Evolutionary conservation across 2,329 filamentous ascomycete species (phyloP), one percentile per base, ranked within the genome.

Genomic region (Grosmannia huntii): DNA sequence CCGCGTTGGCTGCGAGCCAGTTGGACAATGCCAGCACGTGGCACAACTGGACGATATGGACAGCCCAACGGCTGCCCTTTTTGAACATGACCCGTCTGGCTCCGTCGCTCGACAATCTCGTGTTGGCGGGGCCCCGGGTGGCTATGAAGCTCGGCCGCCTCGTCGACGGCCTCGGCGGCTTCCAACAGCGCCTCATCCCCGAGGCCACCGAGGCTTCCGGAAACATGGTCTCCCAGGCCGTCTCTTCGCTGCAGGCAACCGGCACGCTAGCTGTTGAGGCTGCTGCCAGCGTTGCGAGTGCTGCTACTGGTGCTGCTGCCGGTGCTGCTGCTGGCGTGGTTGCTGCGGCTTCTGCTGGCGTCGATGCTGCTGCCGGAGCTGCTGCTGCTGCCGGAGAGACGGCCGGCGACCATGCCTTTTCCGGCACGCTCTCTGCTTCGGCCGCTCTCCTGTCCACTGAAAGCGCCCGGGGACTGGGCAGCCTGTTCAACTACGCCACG

Each of bases 401-500:
- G n/a, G 41, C 56, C 2, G n/a, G 72, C n/a, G 71, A 73, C 46
- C 71, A 73, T 53, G 72, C 76, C 59, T 69, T 72, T 27, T 31
- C 57, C 0, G 50, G 60, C 2, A 73, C 57, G 51, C 68, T 73
- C 16, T 53, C 62, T 0, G 59, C 62, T 1, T 76, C 59, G 67
- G 72, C 58, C 11, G 75, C 77, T 7, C 74, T 74, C 36, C 75
- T 85, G 61, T 78, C 81, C 6, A 69, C 82, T 62, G 82, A 85
- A 64, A 73, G 81, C 27, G 75, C 78, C 1, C 82, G 85, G 67
- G 90, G 87, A 50, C 77, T 96, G 50, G 88, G 89, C 51, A 90
- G 89, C 61, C 83, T 97, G 60, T 91, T 97, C 71, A 87, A 84
- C 65, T 99, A 97, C 71, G 78, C 90, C 50, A 95, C 89, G 1